Percentiles rank a stretch among this genome's conserved stretches.
Evolutionary conservation across 129 eudicot species (phyloP).

Genomic region (Pulicaria dysenterica): DNA sequence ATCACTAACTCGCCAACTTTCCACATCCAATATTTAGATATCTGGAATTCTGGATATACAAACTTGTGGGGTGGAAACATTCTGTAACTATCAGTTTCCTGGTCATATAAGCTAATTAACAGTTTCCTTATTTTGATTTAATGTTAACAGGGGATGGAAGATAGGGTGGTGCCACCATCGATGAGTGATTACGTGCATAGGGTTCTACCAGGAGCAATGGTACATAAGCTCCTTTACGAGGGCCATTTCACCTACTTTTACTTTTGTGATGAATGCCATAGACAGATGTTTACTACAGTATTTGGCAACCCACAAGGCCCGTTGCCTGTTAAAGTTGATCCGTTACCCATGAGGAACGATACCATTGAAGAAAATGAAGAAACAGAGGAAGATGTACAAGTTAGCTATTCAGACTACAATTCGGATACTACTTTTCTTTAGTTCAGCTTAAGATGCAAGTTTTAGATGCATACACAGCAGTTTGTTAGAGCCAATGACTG

Average conservation of each 20-base stretch:
- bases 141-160: conserved; percentile 71
- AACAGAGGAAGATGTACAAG: conserved; percentile 37
- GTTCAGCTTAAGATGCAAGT: conserved; percentile 33
- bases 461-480: conserved; percentile 43
- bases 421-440: conserved; percentile 39
- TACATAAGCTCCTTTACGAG: conserved; percentile 82
- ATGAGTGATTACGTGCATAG: conserved; percentile 68
- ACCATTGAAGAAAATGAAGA: conserved; percentile 24
- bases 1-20: neutral
- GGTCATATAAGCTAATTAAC: neutral
- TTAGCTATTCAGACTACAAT: conserved; percentile 29
- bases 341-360: conserved; percentile 21
- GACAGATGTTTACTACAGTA: conserved; percentile 68
- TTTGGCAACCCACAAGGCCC: conserved; percentile 87
- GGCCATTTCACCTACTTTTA: conserved; percentile 89
- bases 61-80: neutral
- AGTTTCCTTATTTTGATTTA: neutral
- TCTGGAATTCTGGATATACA: neutral
- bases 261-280: conserved; percentile 91
- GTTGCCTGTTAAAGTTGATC: conserved; percentile 38
- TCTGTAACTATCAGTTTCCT: neutral
- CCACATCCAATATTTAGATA: neutral
- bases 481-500: conserved; percentile 34
- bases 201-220: conserved; percentile 77
- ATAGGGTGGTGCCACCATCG: conserved; percentile 76